Evolutionary conservation across 495 filamentous ascomycete species (phyloP), one percentile per base, ranked within the genome.

Genomic region (Penicilliopsis zonata): DNA sequence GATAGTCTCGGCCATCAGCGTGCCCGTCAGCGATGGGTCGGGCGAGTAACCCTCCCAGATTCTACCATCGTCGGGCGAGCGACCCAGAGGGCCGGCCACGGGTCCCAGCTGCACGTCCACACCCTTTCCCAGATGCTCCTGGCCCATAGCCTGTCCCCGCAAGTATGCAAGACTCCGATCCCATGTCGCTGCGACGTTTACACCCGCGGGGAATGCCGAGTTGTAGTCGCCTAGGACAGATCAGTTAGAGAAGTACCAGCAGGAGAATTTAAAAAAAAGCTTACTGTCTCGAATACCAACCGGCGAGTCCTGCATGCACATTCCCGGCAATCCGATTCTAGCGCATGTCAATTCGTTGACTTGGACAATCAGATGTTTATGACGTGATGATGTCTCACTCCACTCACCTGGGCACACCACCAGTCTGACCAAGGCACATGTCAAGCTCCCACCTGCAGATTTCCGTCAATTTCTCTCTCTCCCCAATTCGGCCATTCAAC

Each of bases 251-350:
- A 13, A 29, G 35, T 13, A 12, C 8, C n/a, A 12, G 13, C 2
- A 8, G 25, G 5, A 1, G 15, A 23, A 8, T 13, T 14, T 9
- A n/a, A 16, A 9, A 18, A 23, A 28, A 23, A 24, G 46, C 65
- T 38, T 65, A 77, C 76, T 60, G 27, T 72, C 63, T 33, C 88
- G 78, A 30, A 98, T 61, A 36, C 90, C 90, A 8, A 95, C 62
- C 3, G 90, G 88, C 18, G 78, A 76, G 49, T 98, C 90, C 45
- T 98, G 85, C 69, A 92, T 63, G 55, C 90, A 98, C 32, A 94
- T 52, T 21, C 75, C 69, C 34, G 70, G 72, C 49, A 95, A 80
- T 24, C 78, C 80, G n/a, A 94, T 68, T 37, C 88, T 74, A 30
- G 72, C 76, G 34, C 28, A 31, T 19, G 10, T 7, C 21, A 16